Base-by-base conservation (phyloP, 108 stramenopile genomes). In the Asterionellopsis glacialis region DNA sequence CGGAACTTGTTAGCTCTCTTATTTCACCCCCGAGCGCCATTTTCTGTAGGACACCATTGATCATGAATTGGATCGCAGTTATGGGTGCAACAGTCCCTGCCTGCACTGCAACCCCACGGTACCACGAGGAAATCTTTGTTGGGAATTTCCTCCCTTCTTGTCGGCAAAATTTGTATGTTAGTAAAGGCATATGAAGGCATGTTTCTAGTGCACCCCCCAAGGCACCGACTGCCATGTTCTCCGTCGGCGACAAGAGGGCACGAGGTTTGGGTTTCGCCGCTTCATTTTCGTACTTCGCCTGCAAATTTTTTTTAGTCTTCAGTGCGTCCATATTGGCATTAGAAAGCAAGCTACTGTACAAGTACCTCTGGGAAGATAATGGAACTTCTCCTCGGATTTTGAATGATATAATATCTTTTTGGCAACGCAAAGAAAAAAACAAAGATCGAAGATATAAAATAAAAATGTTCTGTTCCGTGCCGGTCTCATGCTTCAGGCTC, bases 61-160 rank as follows among this genome's bases (percentile, higher is more conserved):
- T 16, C 13, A 50, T 54, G 59, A 63, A 69, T 56, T 69, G 68
- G 13, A 63, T 7, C 9, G 68, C 61, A 14, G 68, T 63, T 25
- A 69, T 69, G 39, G 68, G 61, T 1, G 68, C 68, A 21, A 69
- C 59, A 45, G 68, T 63, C 45, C 68, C 68, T 11, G 67, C 68
- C 44, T 69, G 61, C 0, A 69, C 68, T 0, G 18, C 59, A 13
- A 69, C 53, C 3, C 67, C 67, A 1, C 67, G 38, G 26, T 43
- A 68, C 68, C 68, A 69, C 22, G 61, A 51, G 1, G 61, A 22
- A 21, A 62, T 0, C 39, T 12, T 63, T 13, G 45, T 47, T 7
- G 60, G 68, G 0, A 69, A 39, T 16, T 51, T 22, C 19, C 68
- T 45, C 3, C 68, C 68, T 56, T 69, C 68, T 44, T 69, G 68